Percentiles rank a stretch among this genome's conserved stretches.
These are phyloP conservation scores for Auricularia heimuer DNA, from an alignment of 768 basidiomycete genomes.

Conservation along the genomic window DNA sequence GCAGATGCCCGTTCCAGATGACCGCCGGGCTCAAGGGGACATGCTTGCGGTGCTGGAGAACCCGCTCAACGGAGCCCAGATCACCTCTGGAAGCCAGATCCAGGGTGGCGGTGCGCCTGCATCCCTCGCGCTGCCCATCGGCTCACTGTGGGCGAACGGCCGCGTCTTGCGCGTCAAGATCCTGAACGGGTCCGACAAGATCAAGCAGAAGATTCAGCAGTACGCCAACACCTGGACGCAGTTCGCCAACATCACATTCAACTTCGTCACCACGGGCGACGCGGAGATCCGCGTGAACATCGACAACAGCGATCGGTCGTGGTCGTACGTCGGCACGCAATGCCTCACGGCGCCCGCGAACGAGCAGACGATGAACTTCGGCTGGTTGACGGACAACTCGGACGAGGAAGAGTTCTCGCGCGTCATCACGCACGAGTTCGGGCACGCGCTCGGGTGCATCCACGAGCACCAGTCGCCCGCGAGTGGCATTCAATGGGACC, in stretches of 20 bases:
- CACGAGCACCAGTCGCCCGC: conserved; percentile 22
- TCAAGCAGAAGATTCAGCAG: background rate
- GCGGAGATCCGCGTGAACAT: background rate
- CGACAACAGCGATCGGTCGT: background rate
- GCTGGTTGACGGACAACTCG: background rate
- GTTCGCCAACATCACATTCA: background rate
- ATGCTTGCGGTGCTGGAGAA: background rate
- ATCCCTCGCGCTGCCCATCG: background rate
- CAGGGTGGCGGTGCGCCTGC: background rate
- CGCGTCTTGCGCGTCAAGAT: background rate
- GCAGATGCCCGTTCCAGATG: background rate
- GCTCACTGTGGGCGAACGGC: background rate
- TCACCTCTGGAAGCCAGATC: background rate
- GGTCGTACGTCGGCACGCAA: background rate
- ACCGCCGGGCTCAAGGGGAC: background rate
- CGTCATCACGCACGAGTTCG: conserved; percentile 19
- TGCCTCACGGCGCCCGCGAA: background rate
- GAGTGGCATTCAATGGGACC: background rate
- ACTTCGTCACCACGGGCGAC: background rate
- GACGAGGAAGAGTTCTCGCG: background rate
- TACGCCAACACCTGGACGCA: background rate
- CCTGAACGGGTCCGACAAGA: background rate
- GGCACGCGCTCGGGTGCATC: conserved; percentile 18
- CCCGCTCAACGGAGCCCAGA: background rate
- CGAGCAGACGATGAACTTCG: background rate